Evolutionary conservation across 2,329 filamentous ascomycete genomes (phyloP).

Genomic region (Dactylellina parvicollis): DNA sequence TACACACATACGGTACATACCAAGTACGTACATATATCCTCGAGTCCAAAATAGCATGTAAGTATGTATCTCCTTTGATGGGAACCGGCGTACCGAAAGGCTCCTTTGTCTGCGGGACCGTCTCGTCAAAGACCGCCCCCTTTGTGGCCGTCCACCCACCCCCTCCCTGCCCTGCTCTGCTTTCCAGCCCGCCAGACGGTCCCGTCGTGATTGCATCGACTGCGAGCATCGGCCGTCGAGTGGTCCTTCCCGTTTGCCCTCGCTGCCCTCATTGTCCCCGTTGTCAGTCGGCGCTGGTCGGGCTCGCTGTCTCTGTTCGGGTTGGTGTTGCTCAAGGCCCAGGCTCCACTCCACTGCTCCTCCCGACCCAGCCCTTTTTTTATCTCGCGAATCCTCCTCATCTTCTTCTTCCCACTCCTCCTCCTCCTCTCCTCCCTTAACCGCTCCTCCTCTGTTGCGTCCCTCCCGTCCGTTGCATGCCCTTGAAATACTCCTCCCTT

Average conservation of each 20-base stretch:
- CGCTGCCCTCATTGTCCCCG: neutral
- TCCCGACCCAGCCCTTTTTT: neutral
- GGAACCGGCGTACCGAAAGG: no score
- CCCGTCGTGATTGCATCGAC: no score
- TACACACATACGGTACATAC: no score
- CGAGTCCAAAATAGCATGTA: no score
- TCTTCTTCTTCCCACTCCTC: neutral
- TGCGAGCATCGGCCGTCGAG: neutral
- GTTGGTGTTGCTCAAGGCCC: neutral
- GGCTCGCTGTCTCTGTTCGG: constrained; percentile 5
- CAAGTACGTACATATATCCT: no score
- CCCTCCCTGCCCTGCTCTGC: no score
- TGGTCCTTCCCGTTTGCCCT: constrained; percentile 8
- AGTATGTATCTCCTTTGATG: no score
- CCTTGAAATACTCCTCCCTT: neutral
- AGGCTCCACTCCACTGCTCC: no score
- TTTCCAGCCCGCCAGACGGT: no score
- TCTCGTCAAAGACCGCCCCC: constrained; percentile 2
- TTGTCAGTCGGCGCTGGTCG: neutral
- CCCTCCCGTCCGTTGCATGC: neutral
- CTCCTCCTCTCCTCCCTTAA: neutral
- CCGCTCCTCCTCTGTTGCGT: neutral
- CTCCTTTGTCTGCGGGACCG: neutral
- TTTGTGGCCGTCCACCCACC: no score
- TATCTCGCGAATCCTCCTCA: neutral